Base-by-base conservation (phyloP, 179 eudicot species). In the Drosera spatulata region DNA sequence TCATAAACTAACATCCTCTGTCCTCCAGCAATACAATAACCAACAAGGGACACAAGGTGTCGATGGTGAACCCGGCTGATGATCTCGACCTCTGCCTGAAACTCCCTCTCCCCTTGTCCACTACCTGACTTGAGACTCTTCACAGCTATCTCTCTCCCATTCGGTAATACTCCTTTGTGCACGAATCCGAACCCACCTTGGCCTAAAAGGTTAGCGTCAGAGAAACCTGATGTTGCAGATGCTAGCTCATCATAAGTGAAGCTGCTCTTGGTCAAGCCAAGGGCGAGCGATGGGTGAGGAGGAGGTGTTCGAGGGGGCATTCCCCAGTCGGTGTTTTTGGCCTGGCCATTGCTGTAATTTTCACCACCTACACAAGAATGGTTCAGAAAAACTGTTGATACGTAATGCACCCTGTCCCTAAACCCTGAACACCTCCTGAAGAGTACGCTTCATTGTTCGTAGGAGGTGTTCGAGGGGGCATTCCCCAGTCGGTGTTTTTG, bases 141-240 rank as follows among this genome's bases (percentile, higher is more conserved):
- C 53, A 93, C 83, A 1, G 97, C 99, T 48, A 93, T 85, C 62
- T 84, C 81, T 73, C 86, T 93, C 44, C 99, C 97, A 68, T 77
- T 89, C 7, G 96, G 97, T 69, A 93, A 87, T 68, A 93, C 76
- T 13, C 99, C 99, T 64, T 72, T 84, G 56, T 89, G 88, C 45
- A 93, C 99, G 67, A 76, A 86, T 7, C 99, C 99, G 68, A 93
- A 89, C 55, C 99, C 97, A 58, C 99, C 99, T 75, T 93, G 97
- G 61, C 99, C 99, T 6, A 93, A 79, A 41, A 93, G 76, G 70
- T 93, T 86, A 41, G 81, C 82, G 57, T 79, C 77, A 2, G 99
- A 83, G 76, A 93, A 93, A 13, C 88, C 95, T 69, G 89, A 73
- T 0, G 99, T 86, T 40, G 99, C 99, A 77, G 74, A 75, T 4